Evolutionary conservation across 306 rosid species (phyloP).

Genomic region (Vigna radiata): DNA sequence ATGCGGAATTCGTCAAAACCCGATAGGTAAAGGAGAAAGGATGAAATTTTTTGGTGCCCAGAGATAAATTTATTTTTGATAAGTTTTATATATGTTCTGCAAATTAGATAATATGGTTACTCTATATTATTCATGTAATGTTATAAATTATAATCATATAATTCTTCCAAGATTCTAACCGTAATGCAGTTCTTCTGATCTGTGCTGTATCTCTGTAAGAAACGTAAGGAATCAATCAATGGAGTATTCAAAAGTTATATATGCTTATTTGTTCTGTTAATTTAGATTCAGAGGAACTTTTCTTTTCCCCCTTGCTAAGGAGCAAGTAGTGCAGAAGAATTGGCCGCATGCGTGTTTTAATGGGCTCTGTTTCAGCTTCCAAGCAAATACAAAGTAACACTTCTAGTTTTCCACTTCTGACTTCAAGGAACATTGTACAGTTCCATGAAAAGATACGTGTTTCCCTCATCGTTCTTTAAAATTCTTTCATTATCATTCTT

Average conservation of each 20-base stretch:
- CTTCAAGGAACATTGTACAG: slow-evolving; percentile 52
- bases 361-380: slow-evolving; percentile 54
- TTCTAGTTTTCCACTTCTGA: slow-evolving; percentile 50
- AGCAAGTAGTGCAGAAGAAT: slow-evolving; percentile 31
- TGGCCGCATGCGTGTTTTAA: slow-evolving; percentile 46
- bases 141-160: background rate
- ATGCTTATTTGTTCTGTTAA: slow-evolving; percentile 29
- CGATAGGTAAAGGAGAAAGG: background rate
- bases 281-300: background rate
- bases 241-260: slow-evolving; percentile 29
- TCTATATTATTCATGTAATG: slow-evolving; percentile 28
- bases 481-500: slow-evolving; percentile 28
- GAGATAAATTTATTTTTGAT: background rate
- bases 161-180: slow-evolving; percentile 52
- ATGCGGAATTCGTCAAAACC: slow-evolving; percentile 73
- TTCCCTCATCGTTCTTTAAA: slow-evolving; percentile 34
- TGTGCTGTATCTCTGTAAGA: slow-evolving; percentile 40
- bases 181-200: slow-evolving; percentile 51
- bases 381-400: slow-evolving; percentile 45
- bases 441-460: slow-evolving; percentile 51
- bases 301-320: background rate
- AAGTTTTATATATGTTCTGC: slow-evolving; percentile 29
- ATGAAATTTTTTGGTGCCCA: background rate
- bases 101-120: slow-evolving; percentile 40
- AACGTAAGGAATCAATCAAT: slow-evolving; percentile 46